These are phyloP conservation scores for Aspergillaceae sp. DNA, from an alignment of 2,329 filamentous ascomycete genomes.

Conservation along the genomic window DNA sequence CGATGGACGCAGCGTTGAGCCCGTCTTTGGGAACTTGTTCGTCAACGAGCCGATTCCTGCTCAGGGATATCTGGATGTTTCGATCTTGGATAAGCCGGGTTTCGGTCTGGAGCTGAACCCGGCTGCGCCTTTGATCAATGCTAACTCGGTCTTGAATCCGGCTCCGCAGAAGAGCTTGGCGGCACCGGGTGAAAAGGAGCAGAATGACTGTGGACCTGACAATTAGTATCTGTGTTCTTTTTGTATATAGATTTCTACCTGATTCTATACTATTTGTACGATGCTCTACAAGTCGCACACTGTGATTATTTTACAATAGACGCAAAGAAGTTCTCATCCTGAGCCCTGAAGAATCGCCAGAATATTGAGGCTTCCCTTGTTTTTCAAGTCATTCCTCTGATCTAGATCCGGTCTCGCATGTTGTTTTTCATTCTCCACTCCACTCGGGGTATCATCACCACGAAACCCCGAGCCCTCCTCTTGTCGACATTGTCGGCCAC, in stretches of 20 bases:
- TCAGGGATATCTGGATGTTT: constrained; percentile 71
- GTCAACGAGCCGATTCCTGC: constrained; percentile 80
- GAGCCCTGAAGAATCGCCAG: too few relatives aligned
- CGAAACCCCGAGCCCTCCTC: constrained; percentile 18
- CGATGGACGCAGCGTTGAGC: constrained; percentile 79
- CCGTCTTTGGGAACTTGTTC: constrained; percentile 88
- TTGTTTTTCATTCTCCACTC: too few relatives aligned
- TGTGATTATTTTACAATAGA: too few relatives aligned
- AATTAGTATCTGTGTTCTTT: too few relatives aligned
- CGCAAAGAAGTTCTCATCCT: too few relatives aligned
- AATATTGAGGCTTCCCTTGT: too few relatives aligned
- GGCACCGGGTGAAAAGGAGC: constrained; percentile 21
- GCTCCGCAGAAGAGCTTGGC: constrained; percentile 43
- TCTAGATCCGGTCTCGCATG: too few relatives aligned
- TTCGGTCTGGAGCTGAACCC: constrained; percentile 86
- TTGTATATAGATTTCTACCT: too few relatives aligned
- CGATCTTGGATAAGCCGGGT: constrained; percentile 76
- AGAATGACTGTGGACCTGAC: background rate
- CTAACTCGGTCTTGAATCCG: constrained; percentile 62
- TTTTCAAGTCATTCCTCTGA: too few relatives aligned
- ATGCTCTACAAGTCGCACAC: too few relatives aligned
- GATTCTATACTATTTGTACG: too few relatives aligned
- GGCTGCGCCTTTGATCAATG: constrained; percentile 68
- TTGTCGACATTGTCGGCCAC: constrained; percentile 11
- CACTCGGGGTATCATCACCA: constrained; percentile 24